Evolutionary conservation across 345 rosid species (phyloP), one percentile per base, ranked within the genome.

Genomic region (Eutrema japonicum): DNA sequence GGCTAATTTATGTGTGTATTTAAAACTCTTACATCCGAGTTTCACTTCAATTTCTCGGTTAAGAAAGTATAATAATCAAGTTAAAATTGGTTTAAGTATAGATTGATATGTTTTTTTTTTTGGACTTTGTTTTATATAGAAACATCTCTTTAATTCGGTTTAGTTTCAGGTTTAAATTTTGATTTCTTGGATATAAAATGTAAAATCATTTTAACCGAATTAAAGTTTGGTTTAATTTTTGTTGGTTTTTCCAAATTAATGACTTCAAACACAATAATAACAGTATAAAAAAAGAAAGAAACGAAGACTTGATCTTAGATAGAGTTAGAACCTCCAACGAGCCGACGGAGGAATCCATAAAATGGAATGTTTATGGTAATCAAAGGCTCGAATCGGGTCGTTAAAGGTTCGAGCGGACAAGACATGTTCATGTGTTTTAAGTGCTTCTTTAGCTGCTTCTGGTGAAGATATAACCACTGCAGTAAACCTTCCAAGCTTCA

Each of bases 351-450:
- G 37, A 40, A 10, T 6, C 66, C 66, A 61, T 2, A 11, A 63
- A 4, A 69, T 0, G 0, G 78, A 57, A 18, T 4, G 8, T 36
- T 78, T 9, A 58, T 80, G 43, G 54, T 78, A 71, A 29, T 66
- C 32, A 2, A 8, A 12, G 7, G 51, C 72, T 12, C 60, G 61
- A 6, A 73, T 26, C 7, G 70, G 58, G 5, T 76, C 65, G 4
- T 64, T 68, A 10, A 78, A 10, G 3, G 46, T 16, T 37, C 61
- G 27, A 9, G 61, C 26, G 4, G 61, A 56, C 8, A 56, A n/a
- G 8, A 11, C 5, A n/a, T 66, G 74, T 16, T 83, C 85, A 3
- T 81, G 73, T 13, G 72, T 79, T 8, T 72, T 69, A 4, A 74
- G 51, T 22, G 49, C 77, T 35, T 55, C 65, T 45, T 41, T 73